Base-by-base conservation (phyloP, 2,329 filamentous ascomycete species). In the Orbilia oligospora region DNA sequence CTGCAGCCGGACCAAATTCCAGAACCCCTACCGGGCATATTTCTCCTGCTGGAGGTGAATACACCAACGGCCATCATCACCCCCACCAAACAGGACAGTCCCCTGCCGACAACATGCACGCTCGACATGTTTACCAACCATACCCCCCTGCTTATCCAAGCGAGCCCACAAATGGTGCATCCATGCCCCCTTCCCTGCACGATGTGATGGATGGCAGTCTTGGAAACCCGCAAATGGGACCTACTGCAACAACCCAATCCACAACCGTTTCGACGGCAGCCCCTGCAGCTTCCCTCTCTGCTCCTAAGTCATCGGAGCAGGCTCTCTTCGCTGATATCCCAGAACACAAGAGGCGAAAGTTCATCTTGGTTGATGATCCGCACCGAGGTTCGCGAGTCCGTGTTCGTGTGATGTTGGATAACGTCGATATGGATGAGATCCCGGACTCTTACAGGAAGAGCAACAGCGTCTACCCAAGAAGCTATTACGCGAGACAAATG, bases 341-440 rank as follows among this genome's bases (percentile, higher is more conserved):
- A 0, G 93, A 96, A 82, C 91, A 91, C 66, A 97, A 97, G 86
- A 93, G 93, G 83, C 92, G 95, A 83, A 98, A 97, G 85, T 98
- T 98, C 85, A 97, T 98, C 81, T 89, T 98, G 9, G 94, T 98
- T 30, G 94, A 97, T 81, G 95, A 98, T 84, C 91, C 90, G 66
- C 92, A 94, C 80, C 91, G 93, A 22, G 92, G 91, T 66, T 91
- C 90, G 64, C 90, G 94, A 49, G 91, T 97, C 0, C 91, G 95
- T 16, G 94, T 98, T 55, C 92, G 94, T 79, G 94, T 97, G 65
- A 96, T 92, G 80, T 90, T 99, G n/a, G 93, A 97, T 83, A 91
- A 91, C 53, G 94, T 97, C 81, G 92, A 97, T 84, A 97, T 96
- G 86, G 92, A 94, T 83, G 95, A 98, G 85, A 97, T 98, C 83